These are phyloP conservation scores for Pochonia chlamydosporia DNA, from an alignment of 2,329 filamentous ascomycete species.

Conservation along the genomic window DNA sequence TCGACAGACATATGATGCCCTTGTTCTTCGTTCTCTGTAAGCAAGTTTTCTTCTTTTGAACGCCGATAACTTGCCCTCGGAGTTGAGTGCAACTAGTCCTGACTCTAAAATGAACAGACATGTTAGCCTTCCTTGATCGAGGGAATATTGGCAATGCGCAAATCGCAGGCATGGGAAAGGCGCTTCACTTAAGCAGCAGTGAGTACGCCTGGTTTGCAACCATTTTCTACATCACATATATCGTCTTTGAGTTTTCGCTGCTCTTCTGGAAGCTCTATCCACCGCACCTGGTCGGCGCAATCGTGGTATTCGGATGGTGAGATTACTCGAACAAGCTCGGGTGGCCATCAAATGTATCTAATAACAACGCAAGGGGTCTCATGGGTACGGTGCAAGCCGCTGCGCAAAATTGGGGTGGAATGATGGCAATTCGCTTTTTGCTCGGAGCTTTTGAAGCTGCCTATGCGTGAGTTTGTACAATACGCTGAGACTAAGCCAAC, in stretches of 20 bases:
- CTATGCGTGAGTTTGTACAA: constrained; percentile 12
- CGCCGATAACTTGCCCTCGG: too few species aligned
- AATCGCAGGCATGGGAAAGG: constrained; percentile 16
- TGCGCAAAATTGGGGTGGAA: constrained; percentile 13
- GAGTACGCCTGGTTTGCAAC: constrained; percentile 20
- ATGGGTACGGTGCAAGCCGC: constrained; percentile 16
- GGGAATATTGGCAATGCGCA: constrained; percentile 16
- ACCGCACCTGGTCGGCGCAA: constrained; percentile 15
- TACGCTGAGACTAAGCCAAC: too few species aligned
- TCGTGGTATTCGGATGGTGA: constrained; percentile 17
- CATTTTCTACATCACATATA: constrained; percentile 20
- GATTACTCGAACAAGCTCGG: background rate
- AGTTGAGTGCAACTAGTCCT: too few species aligned
- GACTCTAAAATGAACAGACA: too few species aligned
- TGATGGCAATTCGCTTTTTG: constrained; percentile 17
- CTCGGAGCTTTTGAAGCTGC: constrained; percentile 24
- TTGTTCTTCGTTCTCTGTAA: constrained; percentile 3
- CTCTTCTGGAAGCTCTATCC: constrained; percentile 19
- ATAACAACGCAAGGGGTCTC: constrained; percentile 7
- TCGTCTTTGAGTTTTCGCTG: constrained; percentile 17
- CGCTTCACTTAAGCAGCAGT: constrained; percentile 12
- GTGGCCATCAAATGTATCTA: background rate
- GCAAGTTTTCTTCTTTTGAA: too few species aligned
- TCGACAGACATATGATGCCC: constrained; percentile 4
- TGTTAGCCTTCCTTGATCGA: constrained; percentile 8